phyloP scores from a whole-genome alignment of 495 filamentous ascomycete genomes.

The Aspergillus indologenus region DNA sequence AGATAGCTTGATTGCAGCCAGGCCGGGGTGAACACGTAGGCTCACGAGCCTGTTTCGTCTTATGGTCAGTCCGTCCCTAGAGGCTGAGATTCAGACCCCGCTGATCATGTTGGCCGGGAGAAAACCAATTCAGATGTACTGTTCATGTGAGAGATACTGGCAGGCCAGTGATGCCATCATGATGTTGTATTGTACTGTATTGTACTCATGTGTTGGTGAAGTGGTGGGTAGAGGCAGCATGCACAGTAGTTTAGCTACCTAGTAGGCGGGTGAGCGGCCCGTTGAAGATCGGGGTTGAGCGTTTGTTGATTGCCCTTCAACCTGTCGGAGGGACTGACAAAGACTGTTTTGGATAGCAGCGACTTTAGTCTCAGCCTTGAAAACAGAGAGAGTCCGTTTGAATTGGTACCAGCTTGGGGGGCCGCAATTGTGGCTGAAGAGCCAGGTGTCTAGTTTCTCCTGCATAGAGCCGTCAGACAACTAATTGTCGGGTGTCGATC shows the following conservation, averaged over 20 bases:
- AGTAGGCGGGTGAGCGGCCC: not conserved
- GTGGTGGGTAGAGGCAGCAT: not conserved
- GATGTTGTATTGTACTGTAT: not conserved
- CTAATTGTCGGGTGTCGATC: not conserved
- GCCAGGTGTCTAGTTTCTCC: constrained; percentile 2
- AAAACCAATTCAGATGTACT: not conserved
- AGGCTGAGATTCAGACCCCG: not conserved
- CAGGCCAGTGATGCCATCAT: not conserved
- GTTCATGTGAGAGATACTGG: not conserved
- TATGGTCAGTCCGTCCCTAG: not conserved
- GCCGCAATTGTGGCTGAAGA: constrained; percentile 4
- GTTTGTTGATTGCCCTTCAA: not conserved
- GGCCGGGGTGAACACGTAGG: constrained; percentile 12
- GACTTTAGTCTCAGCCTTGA: not conserved
- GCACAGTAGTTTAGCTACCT: not conserved
- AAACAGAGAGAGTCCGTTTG: not conserved
- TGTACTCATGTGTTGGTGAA: not conserved
- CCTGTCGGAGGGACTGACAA: not conserved
- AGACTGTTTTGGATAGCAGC: not conserved
- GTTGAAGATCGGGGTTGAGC: not conserved
- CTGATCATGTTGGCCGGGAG: not conserved
- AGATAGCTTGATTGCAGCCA: not conserved
- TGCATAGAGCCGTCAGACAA: not conserved
- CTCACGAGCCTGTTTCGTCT: constrained; percentile 4
- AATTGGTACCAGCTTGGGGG: not conserved